These are phyloP conservation scores for Hawksworthiomyces lignivorus DNA, from an alignment of 2,329 filamentous ascomycete species.

Conservation along the genomic window DNA sequence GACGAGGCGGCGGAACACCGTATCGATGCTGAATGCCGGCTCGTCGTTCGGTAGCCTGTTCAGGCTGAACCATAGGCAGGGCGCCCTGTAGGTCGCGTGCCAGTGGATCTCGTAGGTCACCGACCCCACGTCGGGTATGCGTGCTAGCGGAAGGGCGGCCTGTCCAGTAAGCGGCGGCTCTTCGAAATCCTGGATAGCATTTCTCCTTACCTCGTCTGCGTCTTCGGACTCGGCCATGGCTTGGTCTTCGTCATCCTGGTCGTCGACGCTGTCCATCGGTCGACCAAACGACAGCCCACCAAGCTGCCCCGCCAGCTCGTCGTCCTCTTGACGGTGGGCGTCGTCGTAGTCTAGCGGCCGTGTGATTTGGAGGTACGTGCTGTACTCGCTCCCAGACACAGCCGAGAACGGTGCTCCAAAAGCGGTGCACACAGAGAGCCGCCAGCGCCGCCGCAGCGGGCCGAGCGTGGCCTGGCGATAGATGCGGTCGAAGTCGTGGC, in stretches of 20 bases:
- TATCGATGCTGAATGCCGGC: conserved; percentile 54
- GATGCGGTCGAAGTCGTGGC: conserved; percentile 51
- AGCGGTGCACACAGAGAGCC: conserved; percentile 44
- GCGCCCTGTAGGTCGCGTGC: conserved; percentile 66
- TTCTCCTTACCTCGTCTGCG: conserved; percentile 39
- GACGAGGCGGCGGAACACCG: conserved; percentile 63
- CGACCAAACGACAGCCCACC: conserved; percentile 35
- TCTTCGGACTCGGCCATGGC: conserved; percentile 45
- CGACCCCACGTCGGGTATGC: conserved; percentile 30
- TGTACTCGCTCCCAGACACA: conserved; percentile 32
- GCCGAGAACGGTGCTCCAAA: conserved; percentile 36
- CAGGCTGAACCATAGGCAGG: conserved; percentile 69
- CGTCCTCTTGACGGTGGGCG: conserved; percentile 26
- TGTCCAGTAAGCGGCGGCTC: conserved; percentile 18
- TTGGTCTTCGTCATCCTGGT: conserved; percentile 35
- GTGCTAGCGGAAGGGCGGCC: conserved; percentile 29
- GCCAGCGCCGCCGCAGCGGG: conserved; percentile 45
- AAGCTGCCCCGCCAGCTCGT: conserved; percentile 39
- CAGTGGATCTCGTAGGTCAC: conserved; percentile 68
- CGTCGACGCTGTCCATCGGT: conserved; percentile 17
- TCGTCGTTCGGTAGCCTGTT: conserved; percentile 49
- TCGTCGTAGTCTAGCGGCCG: conserved; percentile 38
- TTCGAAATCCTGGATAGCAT: conserved; percentile 2
- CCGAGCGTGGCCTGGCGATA: conserved; percentile 54
- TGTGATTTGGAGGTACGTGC: conserved; percentile 50